Evolutionary conservation across 129 eudicot genomes (phyloP), one percentile per base, ranked within the genome.

Genomic region (Cynara cardunculus): DNA sequence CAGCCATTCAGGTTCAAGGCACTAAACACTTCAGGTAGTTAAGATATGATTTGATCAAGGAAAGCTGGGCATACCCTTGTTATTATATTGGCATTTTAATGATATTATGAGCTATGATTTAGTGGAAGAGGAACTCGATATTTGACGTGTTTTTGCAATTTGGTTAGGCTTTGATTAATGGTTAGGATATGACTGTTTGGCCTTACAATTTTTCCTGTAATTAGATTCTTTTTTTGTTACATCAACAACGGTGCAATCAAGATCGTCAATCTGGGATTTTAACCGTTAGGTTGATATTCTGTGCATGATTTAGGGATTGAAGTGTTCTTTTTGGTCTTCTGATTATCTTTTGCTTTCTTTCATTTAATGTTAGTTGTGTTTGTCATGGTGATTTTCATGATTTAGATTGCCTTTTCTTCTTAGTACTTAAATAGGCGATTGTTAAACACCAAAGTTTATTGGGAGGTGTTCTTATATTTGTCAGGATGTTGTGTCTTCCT

Each of bases 1-100:
- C 76, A n/a, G n/a, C n/a, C n/a, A n/a, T n/a, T n/a, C n/a, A 30
- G 76, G 59, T 72, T 72, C 59, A 21, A 72, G 35, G 53, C 30
- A 72, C 22, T 39, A 25, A 34, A 27, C 24, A 25, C 3, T 22
- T 37, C 13, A 7, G 24, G 27, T 24, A 72, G 21, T n/a, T 30
- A 16, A 34, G 24, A 18, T 31, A 11, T 31, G 12, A 21, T 0
- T 66, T 21, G 11, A 32, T 71, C 34, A 25, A 25, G 73, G 16
- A 32, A 26, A 32, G 7, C 34, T 69, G 35, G 37, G 62, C 35
- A 46, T 16, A 19, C 16, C 25, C 41, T 49, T 46, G n/a, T 41
- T 41, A 41, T 41, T 41, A 41, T 9, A 41, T 41, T 41, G 53
- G 53, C 53, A 41, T 41, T 41, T 41, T 41, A 10, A 41, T 41